Evolutionary conservation across 2,329 filamentous ascomycete genomes (phyloP), one percentile per base, ranked within the genome.

Genomic region (Teratosphaeria nubilosa): DNA sequence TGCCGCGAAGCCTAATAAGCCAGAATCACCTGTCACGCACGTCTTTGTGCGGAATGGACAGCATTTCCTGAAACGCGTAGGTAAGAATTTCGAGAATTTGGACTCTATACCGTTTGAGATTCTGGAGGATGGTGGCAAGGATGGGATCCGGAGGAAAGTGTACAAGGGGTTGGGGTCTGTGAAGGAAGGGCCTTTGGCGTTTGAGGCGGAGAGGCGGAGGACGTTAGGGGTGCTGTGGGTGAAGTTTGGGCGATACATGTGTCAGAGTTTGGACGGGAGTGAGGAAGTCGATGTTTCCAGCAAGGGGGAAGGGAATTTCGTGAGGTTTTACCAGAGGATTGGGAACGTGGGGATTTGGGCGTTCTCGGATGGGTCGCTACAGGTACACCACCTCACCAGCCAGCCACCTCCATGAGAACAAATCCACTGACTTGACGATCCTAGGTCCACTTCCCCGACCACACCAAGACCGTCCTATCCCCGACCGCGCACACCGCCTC

Each of bases 361-460:
- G 54, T 92, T 92, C 67, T 83, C 82, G 58, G 88, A 92, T 69
- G 89, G 89, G 2, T 87, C 89, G 66, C 80, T 91, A 64, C 88
- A 88, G 78, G 84, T 86, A 76, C 64, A 74, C 64, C 59, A 58
- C 13, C 34, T n/a, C 34, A 14, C 34, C 16, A 16, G 14, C 34
- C 13, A n/a, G n/a, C n/a, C 10, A 41, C 56, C 0, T 59, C 27
- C 27, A 25, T 24, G 31, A 25, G n/a, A 20, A 27, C 3, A 41
- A 7, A 54, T 0, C 20, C 16, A 52, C 60, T 67, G 58, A 67
- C 55, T 16, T 52, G 10, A 20, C 32, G 7, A 3, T 63, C 9
- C 9, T 22, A 90, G 82, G 88, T 92, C 74, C 92, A 94, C 74
- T 94, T 94, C 72, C 88, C 89, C 2, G 89, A 94, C 65, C 89